phyloP scores from a whole-genome alignment of 371 early-diverging fungal genomes.

The Mortierella sp. region DNA sequence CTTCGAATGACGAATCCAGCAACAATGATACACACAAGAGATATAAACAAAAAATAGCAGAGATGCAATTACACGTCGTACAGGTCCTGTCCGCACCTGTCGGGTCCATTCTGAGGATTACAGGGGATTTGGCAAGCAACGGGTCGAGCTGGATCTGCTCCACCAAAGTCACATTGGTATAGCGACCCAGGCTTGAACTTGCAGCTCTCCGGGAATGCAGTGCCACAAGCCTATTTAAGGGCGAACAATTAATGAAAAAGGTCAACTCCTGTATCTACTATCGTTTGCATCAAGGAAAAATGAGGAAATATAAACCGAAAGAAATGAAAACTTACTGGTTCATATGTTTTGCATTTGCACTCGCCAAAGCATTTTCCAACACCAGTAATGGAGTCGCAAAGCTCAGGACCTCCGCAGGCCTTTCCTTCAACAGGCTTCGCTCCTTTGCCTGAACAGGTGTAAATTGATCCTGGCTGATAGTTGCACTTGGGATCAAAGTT shows the following conservation, averaged over 20 bases:
- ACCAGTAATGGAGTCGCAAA: conserved; percentile 9
- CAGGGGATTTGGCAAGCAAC: conserved; percentile 6
- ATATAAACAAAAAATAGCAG: neutral
- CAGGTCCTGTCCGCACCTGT: conserved; percentile 18
- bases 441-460: conserved; percentile 19
- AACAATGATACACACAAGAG: neutral
- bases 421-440: conserved; percentile 2
- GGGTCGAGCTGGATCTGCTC: neutral
- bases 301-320: too few relatives aligned
- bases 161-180: conserved; percentile 25
- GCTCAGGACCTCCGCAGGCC: conserved; percentile 10
- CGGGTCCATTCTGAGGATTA: conserved; percentile 32
- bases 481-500: conserved; percentile 28
- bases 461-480: conserved; percentile 11
- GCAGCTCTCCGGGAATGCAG: conserved; percentile 21
- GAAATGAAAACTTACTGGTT: conserved; percentile 8
- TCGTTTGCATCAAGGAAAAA: too few relatives aligned
- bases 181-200: neutral
- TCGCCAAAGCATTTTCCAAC: conserved; percentile 15
- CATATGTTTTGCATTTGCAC: conserved; percentile 19
- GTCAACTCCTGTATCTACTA: too few relatives aligned
- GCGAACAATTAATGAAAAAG: too few relatives aligned
- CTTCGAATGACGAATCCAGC: neutral
- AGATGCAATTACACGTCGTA: neutral
- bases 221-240: conserved; percentile 20